These are phyloP conservation scores for Zygosaccharomyces sapae DNA, from an alignment of 1,139 yeast species.

Conservation along the genomic window DNA sequence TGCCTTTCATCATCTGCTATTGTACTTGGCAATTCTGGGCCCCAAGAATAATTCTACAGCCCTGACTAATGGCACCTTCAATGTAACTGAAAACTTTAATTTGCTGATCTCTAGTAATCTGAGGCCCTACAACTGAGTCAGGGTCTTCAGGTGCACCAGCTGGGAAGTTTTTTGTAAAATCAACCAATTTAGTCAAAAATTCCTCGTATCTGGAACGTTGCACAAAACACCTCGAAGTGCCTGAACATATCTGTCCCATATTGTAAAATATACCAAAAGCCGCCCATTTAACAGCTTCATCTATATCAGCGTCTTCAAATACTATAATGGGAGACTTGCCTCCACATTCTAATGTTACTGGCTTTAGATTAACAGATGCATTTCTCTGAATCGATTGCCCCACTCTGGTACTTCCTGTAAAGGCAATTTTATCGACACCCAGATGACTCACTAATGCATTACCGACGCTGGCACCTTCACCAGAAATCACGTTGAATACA, in stretches of 20 bases:
- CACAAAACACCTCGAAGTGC: conserved; percentile 77
- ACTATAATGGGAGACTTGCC: conserved; percentile 81
- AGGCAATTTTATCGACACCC: conserved; percentile 70
- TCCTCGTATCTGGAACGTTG: conserved; percentile 71
- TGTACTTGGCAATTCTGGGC: conserved; percentile 39
- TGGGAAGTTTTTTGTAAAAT: conserved; percentile 52
- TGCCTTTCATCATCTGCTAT: conserved; percentile 60
- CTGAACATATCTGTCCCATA: conserved; percentile 85
- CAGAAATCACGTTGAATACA: conserved; percentile 71
- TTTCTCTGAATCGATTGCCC: conserved; percentile 68
- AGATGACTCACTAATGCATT: conserved; percentile 66
- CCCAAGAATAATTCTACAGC: conserved; percentile 65
- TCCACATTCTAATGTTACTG: conserved; percentile 79
- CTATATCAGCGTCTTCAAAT: conserved; percentile 67
- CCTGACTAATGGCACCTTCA: conserved; percentile 63
- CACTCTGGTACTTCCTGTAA: conserved; percentile 77
- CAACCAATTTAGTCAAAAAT: conserved; percentile 55
- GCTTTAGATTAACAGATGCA: conserved; percentile 70
- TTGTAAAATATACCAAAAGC: conserved; percentile 66
- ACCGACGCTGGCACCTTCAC: conserved; percentile 72
- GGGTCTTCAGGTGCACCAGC: conserved; percentile 74
- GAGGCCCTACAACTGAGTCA: conserved; percentile 67
- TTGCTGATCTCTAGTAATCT: conserved; percentile 66
- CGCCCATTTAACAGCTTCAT: conserved; percentile 56
- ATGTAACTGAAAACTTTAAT: conserved; percentile 66